Conservation (phyloP, 352 stramenopile genomes). For the Globisporangium radiosum region DNA sequence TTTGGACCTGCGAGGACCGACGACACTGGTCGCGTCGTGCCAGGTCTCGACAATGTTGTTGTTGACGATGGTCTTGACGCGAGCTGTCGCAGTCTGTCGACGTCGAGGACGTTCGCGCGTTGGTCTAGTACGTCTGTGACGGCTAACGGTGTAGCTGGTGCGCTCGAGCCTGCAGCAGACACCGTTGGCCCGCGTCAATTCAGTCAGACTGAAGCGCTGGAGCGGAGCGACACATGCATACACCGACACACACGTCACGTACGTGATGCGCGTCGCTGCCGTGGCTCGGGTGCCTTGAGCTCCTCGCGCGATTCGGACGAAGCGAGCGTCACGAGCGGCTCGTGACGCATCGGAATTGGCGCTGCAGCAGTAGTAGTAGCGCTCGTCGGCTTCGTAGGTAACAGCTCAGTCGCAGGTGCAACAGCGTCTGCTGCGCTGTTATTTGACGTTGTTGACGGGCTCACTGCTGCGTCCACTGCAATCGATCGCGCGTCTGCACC, state of each 20-base stretch:
- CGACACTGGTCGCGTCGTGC: conserved; percentile 20
- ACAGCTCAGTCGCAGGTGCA: no score
- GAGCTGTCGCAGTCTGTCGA: conserved; percentile 25
- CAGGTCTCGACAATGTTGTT: conserved; percentile 18
- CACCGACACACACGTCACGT: background rate
- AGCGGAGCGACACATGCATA: no score
- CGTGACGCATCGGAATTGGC: background rate
- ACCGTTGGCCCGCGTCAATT: background rate
- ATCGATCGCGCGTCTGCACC: background rate
- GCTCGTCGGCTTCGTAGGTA: no score
- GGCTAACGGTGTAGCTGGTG: background rate
- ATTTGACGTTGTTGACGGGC: background rate
- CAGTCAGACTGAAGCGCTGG: no score
- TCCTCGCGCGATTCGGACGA: conserved; percentile 1
- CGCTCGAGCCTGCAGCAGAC: background rate
- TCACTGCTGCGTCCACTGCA: background rate
- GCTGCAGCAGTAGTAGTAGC: no score
- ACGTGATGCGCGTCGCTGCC: conserved; percentile 4
- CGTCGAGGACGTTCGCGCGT: conserved; percentile 20
- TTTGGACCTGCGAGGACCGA: conserved; percentile 7
- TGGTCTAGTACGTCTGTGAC: conserved; percentile 6
- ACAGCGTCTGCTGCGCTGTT: background rate
- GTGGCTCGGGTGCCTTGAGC: background rate
- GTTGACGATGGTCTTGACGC: conserved; percentile 18
- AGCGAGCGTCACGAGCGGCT: background rate